Base-by-base conservation (phyloP, 148 eudicot species). In the Chenopodium quinoa region DNA sequence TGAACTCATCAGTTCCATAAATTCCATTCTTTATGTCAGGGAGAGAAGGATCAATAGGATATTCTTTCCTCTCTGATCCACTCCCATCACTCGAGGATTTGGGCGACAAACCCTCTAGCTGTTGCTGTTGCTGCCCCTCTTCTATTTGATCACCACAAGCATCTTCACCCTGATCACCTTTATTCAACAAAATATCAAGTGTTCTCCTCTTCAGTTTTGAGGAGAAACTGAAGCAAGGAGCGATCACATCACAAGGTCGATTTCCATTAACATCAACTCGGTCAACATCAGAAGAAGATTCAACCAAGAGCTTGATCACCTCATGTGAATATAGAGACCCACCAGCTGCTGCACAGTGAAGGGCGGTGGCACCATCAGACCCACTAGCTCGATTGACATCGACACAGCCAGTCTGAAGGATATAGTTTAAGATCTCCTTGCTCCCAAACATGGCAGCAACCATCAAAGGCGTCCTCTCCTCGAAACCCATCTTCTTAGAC, bases 11-110 rank as follows among this genome's bases (percentile, higher is more conserved):
- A 0, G 95, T 91, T 32, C 92, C 91, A 73, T 92, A 97, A 29
- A 97, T 85, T 54, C 97, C 99, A n/a, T 87, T 89, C 78, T 91
- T 92, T 14, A 97, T 92, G 79, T 97, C 99, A 2, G 99, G 99
- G 13, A 97, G 84, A 4, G 98, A 90, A 4, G 94, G 91, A 82
- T 93, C 98, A 52, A 93, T 34, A 7, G 99, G 95, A 79, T 92
- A 92, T 79, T 94, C 98, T 83, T 91, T 97, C 91, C 85, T 91
- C 85, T 91, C 92, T 20, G 62, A 69, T 81, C 88, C 91, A 34
- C 79, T 90, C 80, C 86, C 91, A 22, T 87, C 92, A 82, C 67
- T 89, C 10, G 81, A 75, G 25, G 73, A 73, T 23, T 79, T 66
- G 1, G 84, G 91, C 31, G 87, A 82, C 23, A 68, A 81, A 16